These are phyloP conservation scores for Hordeum marinum DNA, from an alignment of 176 grass and related monocot genomes.

Conservation along the genomic window DNA sequence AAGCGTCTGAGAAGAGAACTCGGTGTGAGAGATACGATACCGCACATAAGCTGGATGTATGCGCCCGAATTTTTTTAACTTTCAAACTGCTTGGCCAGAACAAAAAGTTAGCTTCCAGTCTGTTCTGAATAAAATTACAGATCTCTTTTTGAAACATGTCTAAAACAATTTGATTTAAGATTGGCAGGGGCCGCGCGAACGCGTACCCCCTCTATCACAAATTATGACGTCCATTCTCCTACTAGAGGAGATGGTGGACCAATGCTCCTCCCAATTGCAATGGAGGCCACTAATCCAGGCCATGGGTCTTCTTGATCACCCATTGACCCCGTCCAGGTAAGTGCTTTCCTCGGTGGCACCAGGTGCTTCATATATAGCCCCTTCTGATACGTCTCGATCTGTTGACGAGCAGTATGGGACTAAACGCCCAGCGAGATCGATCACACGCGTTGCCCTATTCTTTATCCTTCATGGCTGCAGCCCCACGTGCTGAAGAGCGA, in stretches of 20 bases:
- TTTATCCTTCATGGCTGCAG: too few relatives aligned
- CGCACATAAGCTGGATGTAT: too few relatives aligned
- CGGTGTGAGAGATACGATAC: too few relatives aligned
- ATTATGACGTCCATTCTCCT: constrained; percentile 41
- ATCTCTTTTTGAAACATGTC: too few relatives aligned
- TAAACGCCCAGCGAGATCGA: not conserved
- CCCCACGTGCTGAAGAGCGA: too few relatives aligned
- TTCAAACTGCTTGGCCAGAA: too few relatives aligned
- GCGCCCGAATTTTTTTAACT: too few relatives aligned
- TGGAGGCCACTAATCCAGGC: not conserved
- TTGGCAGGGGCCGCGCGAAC: constrained; percentile 6
- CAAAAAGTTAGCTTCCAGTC: too few relatives aligned
- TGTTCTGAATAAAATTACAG: too few relatives aligned
- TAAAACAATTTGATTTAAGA: not conserved
- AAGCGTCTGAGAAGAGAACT: too few relatives aligned
- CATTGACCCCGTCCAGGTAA: constrained; percentile 6
- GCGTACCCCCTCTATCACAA: constrained; percentile 27
- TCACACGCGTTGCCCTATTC: not conserved
- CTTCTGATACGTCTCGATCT: rapidly evolving
- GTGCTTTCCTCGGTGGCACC: not conserved
- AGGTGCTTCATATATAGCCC: not conserved
- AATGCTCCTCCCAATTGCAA: not conserved
- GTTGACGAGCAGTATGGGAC: not conserved
- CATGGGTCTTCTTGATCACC: not conserved
- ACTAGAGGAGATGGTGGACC: constrained; percentile 17